These are phyloP conservation scores for Akebia trifoliata DNA, from an alignment of 164 flowering plant species.

Conservation along the genomic window DNA sequence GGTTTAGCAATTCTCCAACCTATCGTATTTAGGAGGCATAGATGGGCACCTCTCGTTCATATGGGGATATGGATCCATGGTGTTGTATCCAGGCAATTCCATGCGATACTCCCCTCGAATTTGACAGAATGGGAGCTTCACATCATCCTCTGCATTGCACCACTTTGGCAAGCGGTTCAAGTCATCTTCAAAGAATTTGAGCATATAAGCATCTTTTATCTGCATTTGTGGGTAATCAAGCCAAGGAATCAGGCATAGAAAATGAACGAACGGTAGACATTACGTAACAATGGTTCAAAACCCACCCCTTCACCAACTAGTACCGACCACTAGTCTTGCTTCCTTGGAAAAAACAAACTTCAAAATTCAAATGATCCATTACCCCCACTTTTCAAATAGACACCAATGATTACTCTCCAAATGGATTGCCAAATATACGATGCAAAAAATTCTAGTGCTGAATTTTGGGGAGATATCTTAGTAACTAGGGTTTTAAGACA, in stretches of 20 bases:
- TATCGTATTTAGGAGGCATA: slow-evolving; percentile 69
- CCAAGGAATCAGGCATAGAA: not conserved
- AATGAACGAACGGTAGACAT: not conserved
- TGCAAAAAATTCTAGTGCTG: no score
- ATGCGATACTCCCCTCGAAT: slow-evolving; percentile 81
- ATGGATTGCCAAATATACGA: no score
- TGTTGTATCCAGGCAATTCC: slow-evolving; percentile 88
- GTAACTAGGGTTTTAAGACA: no score
- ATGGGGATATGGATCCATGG: slow-evolving; percentile 74
- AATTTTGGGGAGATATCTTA: no score
- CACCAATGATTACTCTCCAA: no score
- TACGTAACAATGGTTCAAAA: not conserved
- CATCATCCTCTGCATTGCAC: slow-evolving; percentile 77
- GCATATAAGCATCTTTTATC: slow-evolving; percentile 92
- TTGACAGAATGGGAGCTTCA: slow-evolving; percentile 88
- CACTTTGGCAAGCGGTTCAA: slow-evolving; percentile 81
- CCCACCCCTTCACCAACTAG: no score
- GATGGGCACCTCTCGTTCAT: slow-evolving; percentile 96
- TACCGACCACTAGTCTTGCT: no score
- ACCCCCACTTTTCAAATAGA: no score
- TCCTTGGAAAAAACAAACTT: no score
- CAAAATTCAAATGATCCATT: no score
- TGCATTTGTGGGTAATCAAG: slow-evolving; percentile 28
- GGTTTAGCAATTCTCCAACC: slow-evolving; percentile 53
- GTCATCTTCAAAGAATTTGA: slow-evolving; percentile 74